Conservation (phyloP, 495 filamentous ascomycete genomes). For the Thermothielavioides terrestris region DNA sequence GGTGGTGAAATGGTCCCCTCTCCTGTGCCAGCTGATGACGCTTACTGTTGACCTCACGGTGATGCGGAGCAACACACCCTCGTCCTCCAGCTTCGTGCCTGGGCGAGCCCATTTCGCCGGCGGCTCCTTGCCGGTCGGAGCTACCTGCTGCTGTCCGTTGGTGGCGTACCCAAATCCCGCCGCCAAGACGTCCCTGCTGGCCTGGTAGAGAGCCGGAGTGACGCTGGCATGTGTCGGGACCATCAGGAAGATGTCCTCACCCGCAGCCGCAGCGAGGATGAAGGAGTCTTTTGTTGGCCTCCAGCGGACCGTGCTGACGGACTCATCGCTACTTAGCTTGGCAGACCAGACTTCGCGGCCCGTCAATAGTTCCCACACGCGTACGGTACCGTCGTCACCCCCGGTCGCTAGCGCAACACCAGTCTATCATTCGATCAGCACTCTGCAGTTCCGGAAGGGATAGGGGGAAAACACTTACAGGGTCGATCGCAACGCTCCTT, state of each 20-base stretch:
- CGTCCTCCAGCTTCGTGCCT: conserved; percentile 57
- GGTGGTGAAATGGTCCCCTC: conserved; percentile 89
- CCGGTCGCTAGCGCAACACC: conserved; percentile 56
- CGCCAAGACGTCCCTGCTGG: conserved; percentile 67
- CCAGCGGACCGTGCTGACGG: conserved; percentile 84
- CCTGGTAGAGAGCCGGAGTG: conserved; percentile 47
- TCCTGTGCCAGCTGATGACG: conserved; percentile 88
- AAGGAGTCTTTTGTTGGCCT: conserved; percentile 72
- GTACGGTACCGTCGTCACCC: conserved; percentile 87
- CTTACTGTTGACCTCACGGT: conserved; percentile 78
- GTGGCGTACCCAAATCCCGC: conserved; percentile 86
- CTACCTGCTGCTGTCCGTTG: conserved; percentile 49
- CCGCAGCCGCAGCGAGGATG: conserved; percentile 73
- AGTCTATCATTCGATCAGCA: conserved; percentile 10
- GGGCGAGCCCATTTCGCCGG: conserved; percentile 79
- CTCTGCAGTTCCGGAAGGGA: background rate
- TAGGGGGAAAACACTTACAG: conserved; percentile 9
- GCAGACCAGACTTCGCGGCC: conserved; percentile 83
- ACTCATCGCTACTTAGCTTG: conserved; percentile 69
- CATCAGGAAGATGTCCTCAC: conserved; percentile 76
- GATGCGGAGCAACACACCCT: conserved; percentile 66
- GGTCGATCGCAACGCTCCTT: conserved; percentile 59
- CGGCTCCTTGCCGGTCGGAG: conserved; percentile 61
- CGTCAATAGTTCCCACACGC: conserved; percentile 82
- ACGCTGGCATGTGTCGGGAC: conserved; percentile 46